A percentile compares a stretch with the other conserved stretches of the same genome.
phyloP scores from a whole-genome alignment of 139 green algal genomes.

The Volvox reticuliferus region DNA sequence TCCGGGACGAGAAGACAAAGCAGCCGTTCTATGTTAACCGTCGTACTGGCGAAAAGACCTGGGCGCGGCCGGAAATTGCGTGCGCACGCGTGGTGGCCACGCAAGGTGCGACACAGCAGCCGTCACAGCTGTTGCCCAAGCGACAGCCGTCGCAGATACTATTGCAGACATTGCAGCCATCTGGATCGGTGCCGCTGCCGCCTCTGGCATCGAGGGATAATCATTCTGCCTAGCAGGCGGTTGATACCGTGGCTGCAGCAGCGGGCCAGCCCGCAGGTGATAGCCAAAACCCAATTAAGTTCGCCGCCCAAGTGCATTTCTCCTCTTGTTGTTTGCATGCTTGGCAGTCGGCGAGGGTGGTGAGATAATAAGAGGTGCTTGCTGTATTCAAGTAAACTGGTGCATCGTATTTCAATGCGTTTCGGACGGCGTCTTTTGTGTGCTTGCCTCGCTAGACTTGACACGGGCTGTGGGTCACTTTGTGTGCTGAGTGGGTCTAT shows the following conservation, averaged over 20 bases:
- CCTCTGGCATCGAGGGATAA: neutral
- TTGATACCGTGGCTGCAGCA: neutral
- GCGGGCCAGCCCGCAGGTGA: neutral
- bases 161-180: neutral
- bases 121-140: slow-evolving; percentile 36
- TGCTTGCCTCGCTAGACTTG: neutral
- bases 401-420: neutral
- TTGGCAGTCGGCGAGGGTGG: neutral
- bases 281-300: neutral
- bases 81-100: slow-evolving; percentile 61
- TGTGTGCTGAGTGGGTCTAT: neutral
- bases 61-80: slow-evolving; percentile 66
- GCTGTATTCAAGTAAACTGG: slow-evolving; percentile 1
- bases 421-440: neutral
- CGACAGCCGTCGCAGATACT: neutral
- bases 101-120: slow-evolving; percentile 63
- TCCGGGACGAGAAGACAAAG: slow-evolving; percentile 66
- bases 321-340: neutral
- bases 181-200: too few species aligned
- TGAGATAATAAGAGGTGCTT: slow-evolving; percentile 26
- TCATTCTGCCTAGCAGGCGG: neutral
- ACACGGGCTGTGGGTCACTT: neutral
- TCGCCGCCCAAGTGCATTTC: neutral
- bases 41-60: slow-evolving; percentile 75
- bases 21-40: slow-evolving; percentile 83